A percentile compares a stretch with the other conserved stretches of the same genome.
Evolutionary conservation across 2,329 filamentous ascomycete species (phyloP).

Genomic region (Monosporascus sp.): DNA sequence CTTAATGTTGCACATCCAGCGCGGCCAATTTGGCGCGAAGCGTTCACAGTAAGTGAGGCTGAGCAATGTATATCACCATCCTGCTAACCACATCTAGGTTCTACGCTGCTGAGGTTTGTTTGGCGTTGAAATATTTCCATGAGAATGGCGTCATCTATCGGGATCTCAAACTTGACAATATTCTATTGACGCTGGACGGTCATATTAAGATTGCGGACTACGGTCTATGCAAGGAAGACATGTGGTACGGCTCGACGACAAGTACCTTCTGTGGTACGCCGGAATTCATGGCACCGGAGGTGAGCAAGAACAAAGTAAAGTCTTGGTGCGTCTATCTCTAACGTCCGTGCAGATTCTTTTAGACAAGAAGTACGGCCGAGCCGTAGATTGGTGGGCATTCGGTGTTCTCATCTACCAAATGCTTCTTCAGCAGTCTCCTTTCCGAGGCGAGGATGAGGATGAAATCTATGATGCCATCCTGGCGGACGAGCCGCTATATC

Average conservation of each 20-base stretch:
- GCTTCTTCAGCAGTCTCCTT: conserved; percentile 97
- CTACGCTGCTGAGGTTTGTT: conserved; percentile 93
- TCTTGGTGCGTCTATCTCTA: conserved; percentile 19
- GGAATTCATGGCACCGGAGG: conserved; percentile 98
- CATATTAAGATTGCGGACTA: conserved; percentile 99
- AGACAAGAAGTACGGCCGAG: conserved; percentile 96
- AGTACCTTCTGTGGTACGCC: conserved; percentile 99
- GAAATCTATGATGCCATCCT: conserved; percentile 99
- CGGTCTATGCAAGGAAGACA: conserved; percentile 98
- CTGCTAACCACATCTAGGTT: conserved; percentile 52
- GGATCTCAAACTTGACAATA: conserved; percentile 90
- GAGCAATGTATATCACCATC: not conserved
- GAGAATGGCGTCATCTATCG: conserved; percentile 99
- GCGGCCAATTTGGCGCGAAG: conserved; percentile 92
- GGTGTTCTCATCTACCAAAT: conserved; percentile 99
- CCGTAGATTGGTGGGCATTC: conserved; percentile 99
- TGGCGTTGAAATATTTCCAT: conserved; percentile 98
- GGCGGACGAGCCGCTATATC: conserved; percentile 93
- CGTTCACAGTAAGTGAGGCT: conserved; percentile 72
- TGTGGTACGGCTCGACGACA: conserved; percentile 97
- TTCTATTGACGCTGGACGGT: conserved; percentile 87
- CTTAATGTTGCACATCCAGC: conserved; percentile 97
- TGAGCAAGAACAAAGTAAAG: conserved; percentile 35
- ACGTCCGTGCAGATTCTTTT: conserved; percentile 67
- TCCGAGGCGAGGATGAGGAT: conserved; percentile 97